Evolutionary conservation across 805 yeast species (phyloP).

Genomic region (Metschnikowia proteae): DNA sequence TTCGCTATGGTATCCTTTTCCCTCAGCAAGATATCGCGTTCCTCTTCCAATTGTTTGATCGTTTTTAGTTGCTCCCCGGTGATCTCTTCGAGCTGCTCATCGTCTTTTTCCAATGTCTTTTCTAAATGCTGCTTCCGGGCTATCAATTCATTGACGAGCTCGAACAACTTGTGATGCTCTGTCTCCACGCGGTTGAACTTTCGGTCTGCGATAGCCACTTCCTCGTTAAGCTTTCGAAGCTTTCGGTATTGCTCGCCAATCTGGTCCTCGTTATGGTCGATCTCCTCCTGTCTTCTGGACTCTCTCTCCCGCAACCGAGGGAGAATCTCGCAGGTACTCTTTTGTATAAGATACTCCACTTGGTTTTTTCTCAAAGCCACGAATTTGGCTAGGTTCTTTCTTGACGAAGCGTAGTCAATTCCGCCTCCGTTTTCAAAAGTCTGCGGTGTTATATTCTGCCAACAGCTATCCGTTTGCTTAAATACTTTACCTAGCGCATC

Average conservation of each 20-base stretch:
- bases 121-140: constrained; percentile 10
- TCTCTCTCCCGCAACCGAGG: constrained; percentile 25
- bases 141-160: constrained; percentile 5
- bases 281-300: constrained; percentile 28
- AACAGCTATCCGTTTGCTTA: neutral
- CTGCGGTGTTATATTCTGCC: neutral
- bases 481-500: constrained; percentile 8
- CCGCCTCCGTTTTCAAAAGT: neutral
- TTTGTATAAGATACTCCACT: constrained; percentile 17
- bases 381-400: constrained; percentile 26
- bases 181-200: constrained; percentile 28
- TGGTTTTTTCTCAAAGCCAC: constrained; percentile 22
- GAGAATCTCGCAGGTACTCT: constrained; percentile 15
- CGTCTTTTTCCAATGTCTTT: constrained; percentile 13
- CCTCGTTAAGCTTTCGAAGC: constrained; percentile 33
- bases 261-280: constrained; percentile 33
- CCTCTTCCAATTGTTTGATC: constrained; percentile 25
- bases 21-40: constrained; percentile 20
- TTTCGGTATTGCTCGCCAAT: constrained; percentile 42
- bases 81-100: constrained; percentile 13
- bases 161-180: constrained; percentile 24
- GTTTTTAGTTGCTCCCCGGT: constrained; percentile 20
- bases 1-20: constrained; percentile 26
- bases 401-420: constrained; percentile 26
- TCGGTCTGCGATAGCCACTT: constrained; percentile 30